phyloP scores from a whole-genome alignment of 345 rosid genomes.

The Acer saccharum region DNA sequence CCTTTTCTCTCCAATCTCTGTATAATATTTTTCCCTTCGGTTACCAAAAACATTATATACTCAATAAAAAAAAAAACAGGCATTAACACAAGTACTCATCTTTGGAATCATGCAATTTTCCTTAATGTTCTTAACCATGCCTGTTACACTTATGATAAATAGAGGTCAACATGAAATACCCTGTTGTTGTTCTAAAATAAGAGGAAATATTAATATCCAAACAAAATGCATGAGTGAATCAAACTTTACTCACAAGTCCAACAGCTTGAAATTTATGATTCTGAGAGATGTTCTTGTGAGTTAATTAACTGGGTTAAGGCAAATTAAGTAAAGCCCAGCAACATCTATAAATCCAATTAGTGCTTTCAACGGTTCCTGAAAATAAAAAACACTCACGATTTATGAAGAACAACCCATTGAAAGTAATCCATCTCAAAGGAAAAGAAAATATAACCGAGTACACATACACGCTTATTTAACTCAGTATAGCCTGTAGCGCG shows the following conservation, averaged over 20 bases:
- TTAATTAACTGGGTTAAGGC: slow-evolving; percentile 76
- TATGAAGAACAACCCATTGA: neutral
- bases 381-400: slow-evolving; percentile 6
- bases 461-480: neutral
- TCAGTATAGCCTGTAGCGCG: neutral
- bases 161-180: neutral
- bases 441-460: neutral
- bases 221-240: slow-evolving; percentile 7
- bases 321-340: slow-evolving; percentile 77
- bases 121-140: neutral
- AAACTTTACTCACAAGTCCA: slow-evolving; percentile 69
- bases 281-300: slow-evolving; percentile 94
- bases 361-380: slow-evolving; percentile 87
- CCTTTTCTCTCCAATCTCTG: neutral
- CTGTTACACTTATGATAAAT: no score
- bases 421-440: slow-evolving; percentile 7
- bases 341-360: slow-evolving; percentile 92
- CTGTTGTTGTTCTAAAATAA: neutral
- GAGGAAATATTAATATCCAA: neutral
- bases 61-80: neutral
- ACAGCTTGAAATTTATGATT: slow-evolving; percentile 97
- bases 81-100: neutral
- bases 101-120: neutral
- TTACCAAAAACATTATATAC: neutral
- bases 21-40: neutral